Evolutionary conservation across 176 grass and related monocot genomes (phyloP).

Genomic region (Cenchrus americanus): DNA sequence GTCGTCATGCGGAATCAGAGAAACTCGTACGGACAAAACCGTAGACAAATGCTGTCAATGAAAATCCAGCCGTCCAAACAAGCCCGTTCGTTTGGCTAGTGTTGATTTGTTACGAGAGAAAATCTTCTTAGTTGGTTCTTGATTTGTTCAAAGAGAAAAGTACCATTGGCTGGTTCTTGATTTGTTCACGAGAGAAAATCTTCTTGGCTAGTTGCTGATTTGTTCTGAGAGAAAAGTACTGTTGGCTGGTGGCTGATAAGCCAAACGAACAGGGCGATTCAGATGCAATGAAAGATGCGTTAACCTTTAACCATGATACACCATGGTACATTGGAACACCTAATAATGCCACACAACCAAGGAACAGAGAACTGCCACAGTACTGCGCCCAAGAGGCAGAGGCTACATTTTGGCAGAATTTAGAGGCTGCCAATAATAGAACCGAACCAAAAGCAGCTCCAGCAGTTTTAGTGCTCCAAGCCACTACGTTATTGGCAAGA

Average conservation of each 20-base stretch:
- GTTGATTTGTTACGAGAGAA: too few relatives aligned
- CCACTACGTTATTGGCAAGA: constrained; percentile 28
- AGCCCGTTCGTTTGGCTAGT: too few relatives aligned
- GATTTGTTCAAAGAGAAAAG: too few relatives aligned
- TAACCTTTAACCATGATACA: background rate
- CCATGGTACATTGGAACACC: background rate
- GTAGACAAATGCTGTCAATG: background rate
- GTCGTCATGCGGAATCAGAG: background rate
- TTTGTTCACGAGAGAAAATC: too few relatives aligned
- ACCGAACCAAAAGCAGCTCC: constrained; percentile 10
- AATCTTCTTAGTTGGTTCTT: too few relatives aligned
- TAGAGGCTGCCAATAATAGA: background rate
- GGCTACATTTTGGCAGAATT: background rate
- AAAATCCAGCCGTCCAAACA: background rate
- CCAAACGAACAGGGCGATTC: too few relatives aligned
- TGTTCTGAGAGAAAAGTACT: too few relatives aligned
- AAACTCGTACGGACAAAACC: background rate
- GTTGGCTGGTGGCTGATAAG: too few relatives aligned
- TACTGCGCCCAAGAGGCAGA: background rate
- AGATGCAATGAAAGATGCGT: background rate
- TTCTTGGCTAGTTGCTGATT: too few relatives aligned
- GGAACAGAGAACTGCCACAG: background rate
- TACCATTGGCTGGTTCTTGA: too few relatives aligned
- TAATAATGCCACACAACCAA: background rate
- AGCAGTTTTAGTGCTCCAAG: background rate